Conservation (phyloP, 352 stramenopile genomes). For the Pythium volutum region DNA sequence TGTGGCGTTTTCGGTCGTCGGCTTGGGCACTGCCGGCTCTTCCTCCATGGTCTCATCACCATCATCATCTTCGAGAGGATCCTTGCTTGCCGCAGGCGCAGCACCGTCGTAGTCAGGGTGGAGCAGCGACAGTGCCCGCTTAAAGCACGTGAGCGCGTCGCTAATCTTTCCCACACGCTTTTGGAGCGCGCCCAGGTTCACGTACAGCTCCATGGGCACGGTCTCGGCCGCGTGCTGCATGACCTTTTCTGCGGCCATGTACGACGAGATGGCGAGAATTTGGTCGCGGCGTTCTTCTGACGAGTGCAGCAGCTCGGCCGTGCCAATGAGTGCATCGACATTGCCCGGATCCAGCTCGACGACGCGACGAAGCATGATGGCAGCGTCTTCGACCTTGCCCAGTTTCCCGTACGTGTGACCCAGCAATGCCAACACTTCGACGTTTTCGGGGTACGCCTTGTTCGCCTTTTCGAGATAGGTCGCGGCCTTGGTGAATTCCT, state of each 20-base stretch:
- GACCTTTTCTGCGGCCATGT: conserved; percentile 85
- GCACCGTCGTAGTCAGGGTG: conserved; percentile 33
- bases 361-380: conserved; percentile 75
- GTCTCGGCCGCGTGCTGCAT: conserved; percentile 80
- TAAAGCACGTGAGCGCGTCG: conserved; percentile 92
- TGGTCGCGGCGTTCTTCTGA: conserved; percentile 85
- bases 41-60: conserved; percentile 32
- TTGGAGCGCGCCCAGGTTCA: conserved; percentile 81
- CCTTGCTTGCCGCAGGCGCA: conserved; percentile 31
- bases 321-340: conserved; percentile 79
- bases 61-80: conserved; percentile 20
- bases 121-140: conserved; percentile 64
- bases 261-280: conserved; percentile 88
- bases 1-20: conserved; percentile 84
- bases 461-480: conserved; percentile 88
- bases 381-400: conserved; percentile 77
- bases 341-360: conserved; percentile 85
- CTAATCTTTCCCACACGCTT: conserved; percentile 84
- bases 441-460: conserved; percentile 86
- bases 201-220: conserved; percentile 82
- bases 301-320: conserved; percentile 72
- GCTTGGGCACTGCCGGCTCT: conserved; percentile 38
- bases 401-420: conserved; percentile 81
- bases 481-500: conserved; percentile 77
- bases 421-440: conserved; percentile 80